A percentile compares a stretch with the other conserved stretches of the same genome.
These are phyloP conservation scores for Royoungia palumana DNA, from an alignment of 768 basidiomycete genomes.

Conservation along the genomic window DNA sequence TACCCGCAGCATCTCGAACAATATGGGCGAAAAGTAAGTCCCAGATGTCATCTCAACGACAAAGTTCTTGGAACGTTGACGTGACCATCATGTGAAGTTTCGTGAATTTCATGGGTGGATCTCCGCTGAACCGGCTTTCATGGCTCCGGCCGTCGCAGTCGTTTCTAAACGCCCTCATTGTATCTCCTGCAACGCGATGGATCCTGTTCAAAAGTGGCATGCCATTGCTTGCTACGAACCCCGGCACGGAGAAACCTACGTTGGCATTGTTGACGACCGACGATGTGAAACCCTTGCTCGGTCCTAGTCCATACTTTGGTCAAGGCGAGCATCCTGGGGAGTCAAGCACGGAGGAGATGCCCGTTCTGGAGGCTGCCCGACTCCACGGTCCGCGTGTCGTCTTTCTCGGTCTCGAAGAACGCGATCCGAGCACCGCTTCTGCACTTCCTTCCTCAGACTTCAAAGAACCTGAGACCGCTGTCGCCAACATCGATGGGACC, in stretches of 20 bases:
- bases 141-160: slow-evolving; percentile 74
- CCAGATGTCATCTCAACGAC: not conserved
- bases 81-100: slow-evolving; percentile 36
- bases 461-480: slow-evolving; percentile 48
- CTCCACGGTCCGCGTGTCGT: slow-evolving; percentile 59
- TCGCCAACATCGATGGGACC: slow-evolving; percentile 67
- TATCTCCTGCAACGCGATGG: slow-evolving; percentile 64
- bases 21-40: slow-evolving; percentile 33
- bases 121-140: slow-evolving; percentile 75
- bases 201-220: slow-evolving; percentile 71
- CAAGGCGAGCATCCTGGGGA: slow-evolving; percentile 53
- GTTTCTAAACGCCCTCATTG: slow-evolving; percentile 72
- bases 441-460: slow-evolving; percentile 69
- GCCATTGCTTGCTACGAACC: slow-evolving; percentile 51
- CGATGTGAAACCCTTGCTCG: slow-evolving; percentile 64
- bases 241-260: slow-evolving; percentile 31
- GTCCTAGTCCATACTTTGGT: slow-evolving; percentile 65
- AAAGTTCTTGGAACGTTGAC: not conserved
- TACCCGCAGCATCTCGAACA: slow-evolving; percentile 12
- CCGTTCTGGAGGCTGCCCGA: slow-evolving; percentile 52
- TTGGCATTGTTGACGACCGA: slow-evolving; percentile 57
- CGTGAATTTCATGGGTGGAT: slow-evolving; percentile 53
- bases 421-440: slow-evolving; percentile 37
- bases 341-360: slow-evolving; percentile 19
- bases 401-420: slow-evolving; percentile 78